Evolutionary conservation across 768 basidiomycete species (phyloP), one percentile per base, ranked within the genome.

Genomic region (Butyriboletus loyo): DNA sequence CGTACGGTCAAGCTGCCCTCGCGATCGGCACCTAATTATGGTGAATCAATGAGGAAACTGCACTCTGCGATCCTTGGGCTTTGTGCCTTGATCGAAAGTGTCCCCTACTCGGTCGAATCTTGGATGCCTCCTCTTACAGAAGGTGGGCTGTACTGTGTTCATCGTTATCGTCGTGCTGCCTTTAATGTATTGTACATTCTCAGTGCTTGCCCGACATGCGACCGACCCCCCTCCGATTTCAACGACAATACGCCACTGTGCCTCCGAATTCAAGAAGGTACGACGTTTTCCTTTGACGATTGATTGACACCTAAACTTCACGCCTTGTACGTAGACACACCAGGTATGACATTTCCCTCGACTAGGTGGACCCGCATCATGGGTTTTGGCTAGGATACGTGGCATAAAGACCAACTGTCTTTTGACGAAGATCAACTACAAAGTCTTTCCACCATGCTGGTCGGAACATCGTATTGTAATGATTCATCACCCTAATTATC

Each of bases 51-150:
- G 58, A 81, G 85, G 41, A 77, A 79, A 43, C 76, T 95, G 50
- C 93, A 97, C 66, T 90, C 90, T 28, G 93, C 93, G 2, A 89
- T 98, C 52, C 77, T 98, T 43, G 96, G 96, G n/a, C 85, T 95
- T 39, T 92, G 91, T 58, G 92, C 96, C 6, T 75, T 98, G 30
- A 83, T 98, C 31, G 91, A 95, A 61, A 95, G 93, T 52, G 96
- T 89, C 67, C 96, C 96, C 0, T 97, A 97, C 71, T 94, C 93
- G 2, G 87, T 98, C 14, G 96, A 96, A 63, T 84, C 85, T 56
- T 98, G 94, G 88, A 86, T 96, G 81, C 88, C 88, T 28, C 74
- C 86, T 19, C 75, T 91, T 47, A 88, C 87, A 32, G 88, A 90
- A 75, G 80, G 88, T 87, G 60, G 36, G 74, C 7, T 38, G 32